phyloP scores from a whole-genome alignment of 2,329 filamentous ascomycete species.

The Cadophora sp. region DNA sequence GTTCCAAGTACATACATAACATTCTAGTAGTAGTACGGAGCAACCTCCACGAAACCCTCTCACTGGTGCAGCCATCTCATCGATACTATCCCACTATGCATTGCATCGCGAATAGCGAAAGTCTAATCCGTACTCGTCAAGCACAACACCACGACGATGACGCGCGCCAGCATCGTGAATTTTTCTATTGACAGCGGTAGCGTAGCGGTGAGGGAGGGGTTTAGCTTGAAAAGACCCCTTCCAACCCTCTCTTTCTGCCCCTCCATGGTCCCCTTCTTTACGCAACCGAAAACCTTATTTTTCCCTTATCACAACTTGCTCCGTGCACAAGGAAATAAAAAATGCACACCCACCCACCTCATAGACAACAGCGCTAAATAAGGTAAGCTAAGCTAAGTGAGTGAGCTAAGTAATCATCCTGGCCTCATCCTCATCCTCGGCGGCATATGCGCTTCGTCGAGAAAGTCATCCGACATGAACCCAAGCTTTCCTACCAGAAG shows the following conservation, averaged over 20 bases:
- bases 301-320: slow-evolving; percentile 15
- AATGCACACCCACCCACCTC: slow-evolving; percentile 16
- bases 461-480: slow-evolving; percentile 22
- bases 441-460: slow-evolving; percentile 26
- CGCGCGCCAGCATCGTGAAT: slow-evolving; percentile 14
- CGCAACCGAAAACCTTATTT: slow-evolving; percentile 7
- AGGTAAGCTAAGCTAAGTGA: too few relatives aligned
- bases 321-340: slow-evolving; percentile 8
- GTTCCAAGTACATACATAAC: neutral
- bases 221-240: slow-evolving; percentile 7
- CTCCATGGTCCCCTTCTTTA: slow-evolving; percentile 14
- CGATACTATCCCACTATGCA: slow-evolving; percentile 4
- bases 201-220: slow-evolving; percentile 22
- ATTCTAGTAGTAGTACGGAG: neutral
- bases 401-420: slow-evolving; percentile 6
- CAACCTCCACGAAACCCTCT: slow-evolving; percentile 5
- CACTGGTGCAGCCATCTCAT: slow-evolving; percentile 1
- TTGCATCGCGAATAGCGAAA: neutral
- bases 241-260: neutral
- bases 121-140: neutral
- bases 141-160: slow-evolving; percentile 23
- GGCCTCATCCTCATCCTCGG: slow-evolving; percentile 17
- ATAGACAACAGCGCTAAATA: neutral
- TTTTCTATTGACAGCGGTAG: slow-evolving; percentile 17
- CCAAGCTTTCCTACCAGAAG: neutral